Percentiles rank a stretch among this genome's conserved stretches.
These are phyloP conservation scores for Backusella australiensis DNA, from an alignment of 192 early-diverging fungal genomes.

Conservation along the genomic window DNA sequence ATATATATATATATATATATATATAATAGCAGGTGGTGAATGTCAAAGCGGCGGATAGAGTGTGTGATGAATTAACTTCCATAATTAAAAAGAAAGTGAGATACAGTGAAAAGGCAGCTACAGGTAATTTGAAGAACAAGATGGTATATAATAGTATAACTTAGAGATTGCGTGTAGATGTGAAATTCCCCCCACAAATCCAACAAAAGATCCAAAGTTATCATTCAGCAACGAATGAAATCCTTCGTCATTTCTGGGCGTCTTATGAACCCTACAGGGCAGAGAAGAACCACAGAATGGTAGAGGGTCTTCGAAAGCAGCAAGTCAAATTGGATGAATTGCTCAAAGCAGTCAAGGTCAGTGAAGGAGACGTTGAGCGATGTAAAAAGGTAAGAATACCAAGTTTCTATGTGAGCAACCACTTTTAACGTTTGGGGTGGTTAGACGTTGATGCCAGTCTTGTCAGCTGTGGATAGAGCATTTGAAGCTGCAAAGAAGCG, in stretches of 20 bases:
- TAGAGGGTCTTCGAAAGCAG: slow-evolving; percentile 42
- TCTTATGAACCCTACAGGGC: slow-evolving; percentile 42
- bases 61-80: slow-evolving; percentile 15
- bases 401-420: background rate
- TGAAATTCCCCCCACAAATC: slow-evolving; percentile 37
- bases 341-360: slow-evolving; percentile 34
- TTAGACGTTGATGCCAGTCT: slow-evolving; percentile 44
- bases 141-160: slow-evolving; percentile 1
- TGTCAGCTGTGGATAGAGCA: slow-evolving; percentile 40
- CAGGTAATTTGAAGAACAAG: slow-evolving; percentile 16
- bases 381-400: slow-evolving; percentile 21
- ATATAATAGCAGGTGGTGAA: slow-evolving; percentile 20
- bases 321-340: slow-evolving; percentile 41
- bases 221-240: slow-evolving; percentile 52
- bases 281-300: slow-evolving; percentile 49
- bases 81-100: slow-evolving; percentile 11
- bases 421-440: background rate
- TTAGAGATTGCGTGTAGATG: slow-evolving; percentile 10
- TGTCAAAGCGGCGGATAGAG: slow-evolving; percentile 14
- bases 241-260: slow-evolving; percentile 57
- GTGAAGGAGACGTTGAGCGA: slow-evolving; percentile 26
- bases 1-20: background rate
- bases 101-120: slow-evolving; percentile 21
- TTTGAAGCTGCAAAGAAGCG: slow-evolving; percentile 40
- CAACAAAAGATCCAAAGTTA: slow-evolving; percentile 41